phyloP scores from a whole-genome alignment of 768 basidiomycete species.

The Suillus occidentalis region DNA sequence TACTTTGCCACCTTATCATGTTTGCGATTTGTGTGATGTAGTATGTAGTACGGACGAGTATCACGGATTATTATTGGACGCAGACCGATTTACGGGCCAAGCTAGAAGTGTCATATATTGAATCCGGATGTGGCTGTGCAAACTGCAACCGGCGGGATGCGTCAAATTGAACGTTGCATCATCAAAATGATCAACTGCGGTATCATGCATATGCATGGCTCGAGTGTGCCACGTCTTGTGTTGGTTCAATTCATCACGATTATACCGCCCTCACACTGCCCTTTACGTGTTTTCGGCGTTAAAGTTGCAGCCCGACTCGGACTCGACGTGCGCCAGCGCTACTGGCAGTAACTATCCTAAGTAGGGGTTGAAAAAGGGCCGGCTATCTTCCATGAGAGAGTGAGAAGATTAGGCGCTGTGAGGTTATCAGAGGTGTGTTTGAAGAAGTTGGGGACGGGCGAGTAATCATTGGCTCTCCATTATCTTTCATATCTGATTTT shows the following conservation, averaged over 20 bases:
- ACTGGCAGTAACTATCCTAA: not conserved
- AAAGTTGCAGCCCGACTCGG: not conserved
- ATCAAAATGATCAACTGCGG: not conserved
- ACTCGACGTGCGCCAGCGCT: not conserved
- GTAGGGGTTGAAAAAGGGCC: not conserved
- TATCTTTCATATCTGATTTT: not conserved
- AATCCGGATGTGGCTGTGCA: not conserved
- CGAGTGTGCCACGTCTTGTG: not conserved
- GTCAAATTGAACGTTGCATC: not conserved
- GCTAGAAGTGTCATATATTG: not conserved
- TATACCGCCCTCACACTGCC: not conserved
- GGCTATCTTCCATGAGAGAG: not conserved
- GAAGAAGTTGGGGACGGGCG: not conserved
- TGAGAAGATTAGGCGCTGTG: not conserved
- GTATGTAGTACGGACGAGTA: not conserved
- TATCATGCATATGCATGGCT: not conserved
- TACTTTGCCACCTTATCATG: not conserved
- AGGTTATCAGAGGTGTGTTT: not conserved
- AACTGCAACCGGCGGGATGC: not conserved
- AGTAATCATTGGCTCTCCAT: not conserved
- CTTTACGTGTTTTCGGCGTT: not conserved
- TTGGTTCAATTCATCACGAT: not conserved
- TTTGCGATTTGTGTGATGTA: not conserved
- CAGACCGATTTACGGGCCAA: not conserved
- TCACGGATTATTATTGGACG: not conserved